Percentiles rank a stretch among this genome's conserved stretches.
These are phyloP conservation scores for Triadica sebifera DNA, from an alignment of 345 rosid species.

Conservation along the genomic window DNA sequence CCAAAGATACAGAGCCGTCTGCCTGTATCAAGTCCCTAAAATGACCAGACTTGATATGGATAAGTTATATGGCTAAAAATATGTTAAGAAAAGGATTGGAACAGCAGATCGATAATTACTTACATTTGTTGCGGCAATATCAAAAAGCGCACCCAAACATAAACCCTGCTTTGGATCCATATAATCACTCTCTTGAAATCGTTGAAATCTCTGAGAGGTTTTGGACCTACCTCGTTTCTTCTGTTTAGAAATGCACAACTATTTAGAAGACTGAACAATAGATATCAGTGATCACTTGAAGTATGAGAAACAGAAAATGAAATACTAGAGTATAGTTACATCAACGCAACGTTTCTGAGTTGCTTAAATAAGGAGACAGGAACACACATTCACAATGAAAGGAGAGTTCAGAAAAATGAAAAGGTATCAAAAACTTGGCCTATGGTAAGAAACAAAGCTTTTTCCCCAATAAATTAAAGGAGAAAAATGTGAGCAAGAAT, in stretches of 20 bases:
- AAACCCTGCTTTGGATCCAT: conserved; percentile 86
- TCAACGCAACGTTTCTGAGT: background rate
- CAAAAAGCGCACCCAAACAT: conserved; percentile 83
- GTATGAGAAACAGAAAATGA: background rate
- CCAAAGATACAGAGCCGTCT: conserved; percentile 94
- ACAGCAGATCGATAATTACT: conserved; percentile 12
- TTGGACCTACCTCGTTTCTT: conserved; percentile 54
- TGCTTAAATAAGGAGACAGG: background rate
- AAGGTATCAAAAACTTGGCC: background rate
- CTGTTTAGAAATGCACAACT: conserved; percentile 33
- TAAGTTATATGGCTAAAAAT: conserved; percentile 6
- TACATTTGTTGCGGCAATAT: conserved; percentile 94
- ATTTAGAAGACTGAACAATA: conserved; percentile 1
- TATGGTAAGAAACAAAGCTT: background rate
- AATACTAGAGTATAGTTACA: background rate
- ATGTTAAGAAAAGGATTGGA: background rate
- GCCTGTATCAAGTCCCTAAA: conserved; percentile 89
- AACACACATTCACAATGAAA: background rate
- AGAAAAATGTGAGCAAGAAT: too few species aligned
- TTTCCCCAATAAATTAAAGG: background rate
- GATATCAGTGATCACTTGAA: background rate
- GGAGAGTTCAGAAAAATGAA: background rate
- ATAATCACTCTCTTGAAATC: conserved; percentile 79
- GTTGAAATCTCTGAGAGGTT: conserved; percentile 44
- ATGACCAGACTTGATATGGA: conserved; percentile 11